phyloP scores from a whole-genome alignment of 116 monocot species.

The Iris pallida region DNA sequence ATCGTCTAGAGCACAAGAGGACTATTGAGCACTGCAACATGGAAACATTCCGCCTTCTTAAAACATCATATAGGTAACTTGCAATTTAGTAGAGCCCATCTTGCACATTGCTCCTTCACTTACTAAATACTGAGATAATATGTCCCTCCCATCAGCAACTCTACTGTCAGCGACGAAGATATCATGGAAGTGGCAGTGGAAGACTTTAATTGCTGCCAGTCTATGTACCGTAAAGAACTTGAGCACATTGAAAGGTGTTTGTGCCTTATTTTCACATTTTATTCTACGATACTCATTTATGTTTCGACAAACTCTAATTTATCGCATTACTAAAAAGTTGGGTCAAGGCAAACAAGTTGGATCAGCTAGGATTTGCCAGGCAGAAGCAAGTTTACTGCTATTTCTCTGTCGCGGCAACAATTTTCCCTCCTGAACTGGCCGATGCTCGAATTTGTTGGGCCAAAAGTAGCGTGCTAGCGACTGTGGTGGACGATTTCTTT shows the following conservation, averaged over 20 bases:
- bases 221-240: conserved; percentile 51
- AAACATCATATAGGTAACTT: conserved; percentile 48
- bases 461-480: conserved; percentile 67
- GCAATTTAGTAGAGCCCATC: background rate
- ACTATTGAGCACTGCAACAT: conserved; percentile 51
- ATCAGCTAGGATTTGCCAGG: conserved; percentile 70
- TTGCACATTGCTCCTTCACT: background rate
- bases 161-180: conserved; percentile 19
- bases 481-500: conserved; percentile 91
- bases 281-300: background rate
- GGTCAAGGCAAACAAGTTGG: conserved; percentile 64
- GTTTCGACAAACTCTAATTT: background rate
- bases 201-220: conserved; percentile 52
- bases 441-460: conserved; percentile 75
- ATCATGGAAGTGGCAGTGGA: conserved; percentile 46
- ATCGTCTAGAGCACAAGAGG: conserved; percentile 72
- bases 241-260: conserved; percentile 51
- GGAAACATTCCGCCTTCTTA: conserved; percentile 24
- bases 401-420: conserved; percentile 66
- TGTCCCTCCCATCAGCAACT: conserved; percentile 17
- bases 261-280: background rate
- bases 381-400: conserved; percentile 77
- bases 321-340: conserved; percentile 37
- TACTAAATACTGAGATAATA: background rate
- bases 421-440: conserved; percentile 52